A percentile compares a stretch with the other conserved stretches of the same genome.
Evolutionary conservation across 352 stramenopile genomes (phyloP).

Genomic region (Globisporangium barbulae): DNA sequence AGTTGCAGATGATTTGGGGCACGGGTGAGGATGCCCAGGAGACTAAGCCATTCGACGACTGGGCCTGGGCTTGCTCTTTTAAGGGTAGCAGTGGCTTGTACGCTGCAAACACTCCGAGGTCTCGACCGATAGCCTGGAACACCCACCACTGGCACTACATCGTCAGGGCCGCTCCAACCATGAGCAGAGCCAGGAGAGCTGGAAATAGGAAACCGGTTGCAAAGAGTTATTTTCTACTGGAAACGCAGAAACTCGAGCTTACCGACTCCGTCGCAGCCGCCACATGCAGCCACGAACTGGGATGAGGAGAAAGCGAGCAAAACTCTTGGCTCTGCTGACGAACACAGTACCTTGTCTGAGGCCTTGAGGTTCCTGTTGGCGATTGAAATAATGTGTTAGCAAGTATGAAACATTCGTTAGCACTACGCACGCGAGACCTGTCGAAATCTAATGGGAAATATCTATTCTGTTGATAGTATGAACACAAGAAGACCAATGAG

Average conservation of each 20-base stretch:
- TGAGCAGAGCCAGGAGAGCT: not conserved
- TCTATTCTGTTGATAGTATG: constrained; percentile 14
- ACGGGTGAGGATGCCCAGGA: not conserved
- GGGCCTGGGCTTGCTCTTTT: not conserved
- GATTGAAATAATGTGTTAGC: not conserved
- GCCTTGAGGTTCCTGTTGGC: not conserved
- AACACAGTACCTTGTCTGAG: too few relatives aligned
- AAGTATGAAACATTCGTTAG: not conserved
- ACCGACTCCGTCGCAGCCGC: too few relatives aligned
- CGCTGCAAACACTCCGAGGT: not conserved
- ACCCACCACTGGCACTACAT: too few relatives aligned
- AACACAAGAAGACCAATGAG: not conserved
- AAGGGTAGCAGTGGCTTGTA: not conserved
- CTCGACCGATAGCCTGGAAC: not conserved
- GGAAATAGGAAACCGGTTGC: too few relatives aligned
- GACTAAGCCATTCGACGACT: not conserved
- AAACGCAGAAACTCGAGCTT: too few relatives aligned
- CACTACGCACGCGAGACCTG: not conserved
- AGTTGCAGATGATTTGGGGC: too few relatives aligned
- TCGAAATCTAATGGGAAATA: not conserved
- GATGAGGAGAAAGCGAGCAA: too few relatives aligned
- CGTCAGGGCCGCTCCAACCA: not conserved
- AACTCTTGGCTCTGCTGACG: too few relatives aligned
- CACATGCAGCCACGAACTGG: too few relatives aligned
- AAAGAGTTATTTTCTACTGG: too few relatives aligned